phyloP scores from a whole-genome alignment of 805 yeast species.

The Komagataella populi region DNA sequence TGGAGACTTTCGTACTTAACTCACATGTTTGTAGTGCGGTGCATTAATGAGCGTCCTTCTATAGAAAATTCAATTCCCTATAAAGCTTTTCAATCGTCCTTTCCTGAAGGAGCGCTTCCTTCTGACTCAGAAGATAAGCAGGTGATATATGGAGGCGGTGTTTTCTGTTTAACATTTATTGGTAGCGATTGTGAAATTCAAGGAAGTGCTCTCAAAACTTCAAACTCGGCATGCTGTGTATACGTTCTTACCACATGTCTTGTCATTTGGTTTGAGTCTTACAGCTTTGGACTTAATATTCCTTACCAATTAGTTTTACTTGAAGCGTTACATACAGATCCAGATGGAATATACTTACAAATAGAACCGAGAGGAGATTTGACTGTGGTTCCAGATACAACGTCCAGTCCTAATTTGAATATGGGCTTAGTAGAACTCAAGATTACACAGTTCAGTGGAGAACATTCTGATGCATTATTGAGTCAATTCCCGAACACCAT shows the following conservation, averaged over 20 bases:
- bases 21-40: not conserved
- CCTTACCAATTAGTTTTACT: constrained; percentile 6
- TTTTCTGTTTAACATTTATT: not conserved
- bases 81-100: not conserved
- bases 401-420: not conserved
- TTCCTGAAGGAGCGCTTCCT: not conserved
- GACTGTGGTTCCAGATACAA: not conserved
- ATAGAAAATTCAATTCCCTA: not conserved
- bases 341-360: constrained; percentile 5
- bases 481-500: not conserved
- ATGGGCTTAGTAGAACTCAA: not conserved
- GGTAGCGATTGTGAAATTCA: not conserved
- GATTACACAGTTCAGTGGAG: not conserved
- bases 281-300: constrained; percentile 4
- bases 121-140: not conserved
- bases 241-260: constrained; percentile 6
- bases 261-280: constrained; percentile 5
- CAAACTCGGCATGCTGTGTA: not conserved
- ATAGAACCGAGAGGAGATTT: constrained; percentile 2
- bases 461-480: not conserved
- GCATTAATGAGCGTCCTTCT: not conserved
- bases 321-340: constrained; percentile 5
- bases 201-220: not conserved
- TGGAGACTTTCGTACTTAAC: not conserved
- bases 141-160: constrained; percentile 3